phyloP scores from a whole-genome alignment of 2,329 filamentous ascomycete genomes.

The Diaporthe destruens region DNA sequence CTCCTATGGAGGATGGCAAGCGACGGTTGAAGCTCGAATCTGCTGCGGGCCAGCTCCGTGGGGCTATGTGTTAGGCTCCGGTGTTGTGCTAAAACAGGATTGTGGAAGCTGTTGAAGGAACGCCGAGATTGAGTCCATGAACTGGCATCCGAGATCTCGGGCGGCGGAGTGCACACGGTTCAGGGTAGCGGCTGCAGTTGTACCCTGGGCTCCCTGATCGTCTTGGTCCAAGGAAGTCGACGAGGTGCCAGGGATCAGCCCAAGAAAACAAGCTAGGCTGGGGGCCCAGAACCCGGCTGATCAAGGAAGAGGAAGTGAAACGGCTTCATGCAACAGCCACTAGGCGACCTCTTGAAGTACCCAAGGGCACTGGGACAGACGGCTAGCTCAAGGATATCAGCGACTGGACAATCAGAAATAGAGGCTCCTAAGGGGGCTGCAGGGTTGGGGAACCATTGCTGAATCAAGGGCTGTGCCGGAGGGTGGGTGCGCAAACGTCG shows the following conservation, averaged over 20 bases:
- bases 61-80: neutral
- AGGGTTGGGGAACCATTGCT: slow-evolving; percentile 8
- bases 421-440: neutral
- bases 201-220: slow-evolving; percentile 19
- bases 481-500: neutral
- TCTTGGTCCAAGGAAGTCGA: slow-evolving; percentile 22
- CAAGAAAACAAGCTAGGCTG: slow-evolving; percentile 23
- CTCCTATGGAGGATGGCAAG: slow-evolving; percentile 5
- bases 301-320: slow-evolving; percentile 35
- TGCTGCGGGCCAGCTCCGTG: slow-evolving; percentile 1
- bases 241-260: slow-evolving; percentile 19
- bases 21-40: neutral
- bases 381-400: slow-evolving; percentile 34
- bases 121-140: slow-evolving; percentile 32
- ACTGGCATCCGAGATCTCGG: slow-evolving; percentile 27
- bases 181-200: slow-evolving; percentile 8
- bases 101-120: neutral
- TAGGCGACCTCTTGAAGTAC: slow-evolving; percentile 17
- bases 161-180: slow-evolving; percentile 10
- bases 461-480: neutral
- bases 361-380: slow-evolving; percentile 2
- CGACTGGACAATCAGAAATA: slow-evolving; percentile 29
- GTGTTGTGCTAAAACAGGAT: neutral
- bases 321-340: slow-evolving; percentile 38
- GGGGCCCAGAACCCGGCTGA: slow-evolving; percentile 28